A percentile compares a stretch with the other conserved stretches of the same genome.
Evolutionary conservation across 2,329 filamentous ascomycete species (phyloP).

Genomic region (Penicillium rolfsii): DNA sequence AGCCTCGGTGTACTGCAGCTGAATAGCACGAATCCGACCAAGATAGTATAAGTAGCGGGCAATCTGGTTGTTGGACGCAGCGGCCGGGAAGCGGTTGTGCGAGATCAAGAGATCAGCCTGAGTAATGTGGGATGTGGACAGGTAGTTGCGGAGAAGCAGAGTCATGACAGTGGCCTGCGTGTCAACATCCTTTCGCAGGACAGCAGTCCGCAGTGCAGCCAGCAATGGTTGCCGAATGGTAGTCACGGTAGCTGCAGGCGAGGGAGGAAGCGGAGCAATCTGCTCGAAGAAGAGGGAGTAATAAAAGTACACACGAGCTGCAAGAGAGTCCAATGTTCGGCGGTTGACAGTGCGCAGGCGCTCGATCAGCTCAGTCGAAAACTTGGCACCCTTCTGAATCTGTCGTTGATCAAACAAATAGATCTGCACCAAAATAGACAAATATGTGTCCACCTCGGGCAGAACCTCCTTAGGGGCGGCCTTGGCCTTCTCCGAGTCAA

Average conservation of each 20-base stretch:
- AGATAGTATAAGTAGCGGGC: conserved; percentile 97
- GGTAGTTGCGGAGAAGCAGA: conserved; percentile 90
- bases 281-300: conserved; percentile 95
- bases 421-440: conserved; percentile 84
- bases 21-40: conserved; percentile 92
- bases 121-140: conserved; percentile 92
- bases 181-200: conserved; percentile 93
- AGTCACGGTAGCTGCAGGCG: conserved; percentile 83
- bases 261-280: conserved; percentile 82
- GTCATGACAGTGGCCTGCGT: conserved; percentile 97
- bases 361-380: conserved; percentile 81
- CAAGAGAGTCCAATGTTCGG: conserved; percentile 88
- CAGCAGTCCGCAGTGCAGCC: conserved; percentile 88
- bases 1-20: conserved; percentile 94
- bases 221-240: conserved; percentile 84
- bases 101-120: conserved; percentile 95
- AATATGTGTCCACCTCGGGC: conserved; percentile 85
- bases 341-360: conserved; percentile 88
- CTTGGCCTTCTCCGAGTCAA: conserved; percentile 71
- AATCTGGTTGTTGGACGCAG: conserved; percentile 96
- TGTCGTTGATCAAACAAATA: conserved; percentile 84
- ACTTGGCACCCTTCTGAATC: conserved; percentile 76
- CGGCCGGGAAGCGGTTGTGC: conserved; percentile 91
- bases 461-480: conserved; percentile 71
- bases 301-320: conserved; percentile 97